Conservation (phyloP, 164 flowering plant species). For the Aristolochia contorta region DNA sequence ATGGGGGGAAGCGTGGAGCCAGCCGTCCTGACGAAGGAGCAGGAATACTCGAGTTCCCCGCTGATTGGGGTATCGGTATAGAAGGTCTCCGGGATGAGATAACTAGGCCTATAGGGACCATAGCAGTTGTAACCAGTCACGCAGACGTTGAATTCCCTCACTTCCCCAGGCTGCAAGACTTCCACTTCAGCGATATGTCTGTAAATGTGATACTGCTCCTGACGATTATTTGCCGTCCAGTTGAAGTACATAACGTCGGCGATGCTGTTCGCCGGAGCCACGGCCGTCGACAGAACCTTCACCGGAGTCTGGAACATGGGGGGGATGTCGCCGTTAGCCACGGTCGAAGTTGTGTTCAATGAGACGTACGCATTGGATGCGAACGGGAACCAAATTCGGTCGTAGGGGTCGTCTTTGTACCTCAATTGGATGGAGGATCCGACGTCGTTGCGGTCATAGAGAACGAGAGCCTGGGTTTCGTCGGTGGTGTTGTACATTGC, state of each 20-base stretch:
- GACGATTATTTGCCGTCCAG: background rate
- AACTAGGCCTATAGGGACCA: conserved; percentile 7
- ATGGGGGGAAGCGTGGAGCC: conserved; percentile 37
- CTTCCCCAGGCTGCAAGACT: conserved; percentile 9
- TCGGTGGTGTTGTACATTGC: background rate
- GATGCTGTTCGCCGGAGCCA: background rate
- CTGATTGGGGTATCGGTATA: background rate
- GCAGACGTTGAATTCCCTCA: conserved; percentile 24
- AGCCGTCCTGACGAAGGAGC: conserved; percentile 13
- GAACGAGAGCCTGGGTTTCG: background rate
- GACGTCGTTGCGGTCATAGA: background rate
- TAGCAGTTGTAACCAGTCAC: conserved; percentile 7
- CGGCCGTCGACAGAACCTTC: background rate
- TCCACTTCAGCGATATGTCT: conserved; percentile 31
- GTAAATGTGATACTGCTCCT: conserved; percentile 13
- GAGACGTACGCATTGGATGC: background rate
- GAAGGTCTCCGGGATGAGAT: conserved; percentile 2
- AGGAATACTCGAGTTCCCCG: background rate
- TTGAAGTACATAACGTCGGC: background rate
- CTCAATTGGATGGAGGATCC: background rate
- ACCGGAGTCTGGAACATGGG: background rate
- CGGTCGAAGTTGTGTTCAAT: background rate
- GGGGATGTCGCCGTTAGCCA: no score
- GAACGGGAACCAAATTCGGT: background rate
- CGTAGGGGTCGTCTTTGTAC: conserved; percentile 1